Conservation (phyloP, 176 grass and related monocot species). For the Rhynchospora pubera region DNA sequence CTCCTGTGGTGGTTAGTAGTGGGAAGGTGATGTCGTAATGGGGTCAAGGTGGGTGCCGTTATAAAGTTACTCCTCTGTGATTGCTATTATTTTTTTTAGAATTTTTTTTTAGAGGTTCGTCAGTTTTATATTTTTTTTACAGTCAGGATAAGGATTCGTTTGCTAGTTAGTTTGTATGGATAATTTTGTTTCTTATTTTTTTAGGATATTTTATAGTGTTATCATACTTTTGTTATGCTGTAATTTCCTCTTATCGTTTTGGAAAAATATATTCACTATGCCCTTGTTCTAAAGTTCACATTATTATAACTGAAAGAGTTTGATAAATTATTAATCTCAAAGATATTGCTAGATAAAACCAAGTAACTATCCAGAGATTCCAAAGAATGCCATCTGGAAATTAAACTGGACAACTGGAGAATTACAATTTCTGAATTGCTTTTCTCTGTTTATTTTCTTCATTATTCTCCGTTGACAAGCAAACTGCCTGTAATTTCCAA, state of each 20-base stretch:
- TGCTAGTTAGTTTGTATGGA: background rate
- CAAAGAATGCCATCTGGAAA: background rate
- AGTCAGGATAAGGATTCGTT: constrained; percentile 7
- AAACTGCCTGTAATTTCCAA: background rate
- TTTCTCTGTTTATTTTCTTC: background rate
- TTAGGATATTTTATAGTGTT: background rate
- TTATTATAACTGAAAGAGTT: background rate
- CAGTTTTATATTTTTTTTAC: background rate
- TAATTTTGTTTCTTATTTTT: background rate
- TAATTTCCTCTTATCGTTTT: background rate
- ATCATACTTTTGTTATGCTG: background rate
- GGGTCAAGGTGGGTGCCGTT: background rate
- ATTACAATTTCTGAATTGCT: background rate
- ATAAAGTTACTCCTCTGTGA: background rate
- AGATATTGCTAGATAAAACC: background rate
- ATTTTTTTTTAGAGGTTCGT: background rate
- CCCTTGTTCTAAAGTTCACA: background rate
- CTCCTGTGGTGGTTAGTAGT: constrained; percentile 14
- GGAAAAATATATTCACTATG: background rate
- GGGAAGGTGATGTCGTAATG: constrained; percentile 17
- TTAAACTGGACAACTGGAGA: background rate
- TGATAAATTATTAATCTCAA: background rate
- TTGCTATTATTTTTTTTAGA: constrained; percentile 15
- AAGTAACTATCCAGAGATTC: background rate
- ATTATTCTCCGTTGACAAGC: background rate